These are phyloP conservation scores for Fusarium concolor DNA, from an alignment of 2,329 filamentous ascomycete species.

Conservation along the genomic window DNA sequence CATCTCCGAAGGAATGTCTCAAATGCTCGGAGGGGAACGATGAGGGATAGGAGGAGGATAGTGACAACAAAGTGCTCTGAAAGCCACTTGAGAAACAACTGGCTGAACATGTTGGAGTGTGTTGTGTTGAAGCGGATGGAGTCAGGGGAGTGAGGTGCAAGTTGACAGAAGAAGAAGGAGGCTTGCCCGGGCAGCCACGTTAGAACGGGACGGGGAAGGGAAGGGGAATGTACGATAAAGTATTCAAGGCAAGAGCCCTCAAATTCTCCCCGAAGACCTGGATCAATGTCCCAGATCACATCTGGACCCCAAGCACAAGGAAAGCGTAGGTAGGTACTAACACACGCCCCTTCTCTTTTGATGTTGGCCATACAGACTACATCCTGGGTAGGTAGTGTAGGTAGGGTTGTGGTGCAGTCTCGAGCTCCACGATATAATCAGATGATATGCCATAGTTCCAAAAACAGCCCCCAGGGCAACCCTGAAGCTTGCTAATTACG, in stretches of 20 bases:
- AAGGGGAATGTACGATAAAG: too few relatives aligned
- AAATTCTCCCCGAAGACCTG: slow-evolving; percentile 43
- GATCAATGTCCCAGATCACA: slow-evolving; percentile 47
- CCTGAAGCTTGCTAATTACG: background rate
- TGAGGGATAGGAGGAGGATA: slow-evolving; percentile 34
- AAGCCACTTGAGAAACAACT: slow-evolving; percentile 27
- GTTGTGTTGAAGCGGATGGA: background rate
- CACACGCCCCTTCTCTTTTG: slow-evolving; percentile 15
- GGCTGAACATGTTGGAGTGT: slow-evolving; percentile 32
- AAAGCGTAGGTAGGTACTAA: background rate
- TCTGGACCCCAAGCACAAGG: slow-evolving; percentile 24
- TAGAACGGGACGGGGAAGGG: slow-evolving; percentile 12
- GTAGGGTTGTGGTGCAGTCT: slow-evolving; percentile 15
- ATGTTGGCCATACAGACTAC: background rate
- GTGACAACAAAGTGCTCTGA: slow-evolving; percentile 34
- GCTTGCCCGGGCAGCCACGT: slow-evolving; percentile 21
- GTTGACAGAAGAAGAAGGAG: slow-evolving; percentile 10
- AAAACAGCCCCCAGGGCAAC: slow-evolving; percentile 17
- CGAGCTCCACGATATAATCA: slow-evolving; percentile 17
- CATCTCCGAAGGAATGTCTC: slow-evolving; percentile 30
- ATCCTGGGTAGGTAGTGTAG: background rate
- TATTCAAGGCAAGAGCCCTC: slow-evolving; percentile 1
- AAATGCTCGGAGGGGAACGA: slow-evolving; percentile 24
- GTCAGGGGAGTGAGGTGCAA: slow-evolving; percentile 1
- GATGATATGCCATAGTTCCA: slow-evolving; percentile 11